Percentiles rank a stretch among this genome's conserved stretches.
These are phyloP conservation scores for Symbiotaphrina buchneri DNA, from an alignment of 495 filamentous ascomycete genomes.

Conservation along the genomic window DNA sequence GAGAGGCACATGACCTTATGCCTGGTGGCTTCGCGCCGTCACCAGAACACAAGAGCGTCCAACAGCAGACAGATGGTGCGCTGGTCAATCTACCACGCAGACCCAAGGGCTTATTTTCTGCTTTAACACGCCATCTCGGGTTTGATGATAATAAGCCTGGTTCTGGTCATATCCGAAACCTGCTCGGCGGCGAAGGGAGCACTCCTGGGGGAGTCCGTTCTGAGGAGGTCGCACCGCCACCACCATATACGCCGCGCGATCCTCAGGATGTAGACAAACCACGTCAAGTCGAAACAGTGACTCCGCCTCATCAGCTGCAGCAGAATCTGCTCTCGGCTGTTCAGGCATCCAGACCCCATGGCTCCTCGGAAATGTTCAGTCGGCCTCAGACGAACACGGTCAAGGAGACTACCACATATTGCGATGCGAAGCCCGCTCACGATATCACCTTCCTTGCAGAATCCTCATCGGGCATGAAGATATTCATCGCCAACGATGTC, in stretches of 20 bases:
- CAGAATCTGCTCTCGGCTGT: conserved; percentile 61
- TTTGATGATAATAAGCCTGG: neutral
- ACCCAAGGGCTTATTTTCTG: conserved; percentile 3
- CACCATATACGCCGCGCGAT: conserved; percentile 20
- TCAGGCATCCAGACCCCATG: conserved; percentile 56
- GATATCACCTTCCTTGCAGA: conserved; percentile 57
- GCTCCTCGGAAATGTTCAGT: conserved; percentile 44
- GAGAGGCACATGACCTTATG: conserved; percentile 11
- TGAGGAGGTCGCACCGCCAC: conserved; percentile 1
- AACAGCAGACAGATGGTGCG: conserved; percentile 7
- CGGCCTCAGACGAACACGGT: conserved; percentile 49
- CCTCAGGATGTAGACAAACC: conserved; percentile 16
- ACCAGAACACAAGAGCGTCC: conserved; percentile 1
- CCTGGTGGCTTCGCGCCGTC: conserved; percentile 10
- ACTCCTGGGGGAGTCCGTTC: neutral
- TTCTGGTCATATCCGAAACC: neutral
- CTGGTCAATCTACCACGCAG: conserved; percentile 3
- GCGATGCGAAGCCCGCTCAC: conserved; percentile 58
- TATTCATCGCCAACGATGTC: conserved; percentile 40
- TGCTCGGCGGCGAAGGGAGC: neutral
- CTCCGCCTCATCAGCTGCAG: conserved; percentile 26
- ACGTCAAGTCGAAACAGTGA: conserved; percentile 16
- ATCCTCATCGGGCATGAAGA: conserved; percentile 42
- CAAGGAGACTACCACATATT: conserved; percentile 74
- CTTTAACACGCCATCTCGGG: conserved; percentile 4